Evolutionary conservation across 73 alveolate species (phyloP), one percentile per base, ranked within the genome.

Genomic region (Paramecium sonneborni): DNA sequence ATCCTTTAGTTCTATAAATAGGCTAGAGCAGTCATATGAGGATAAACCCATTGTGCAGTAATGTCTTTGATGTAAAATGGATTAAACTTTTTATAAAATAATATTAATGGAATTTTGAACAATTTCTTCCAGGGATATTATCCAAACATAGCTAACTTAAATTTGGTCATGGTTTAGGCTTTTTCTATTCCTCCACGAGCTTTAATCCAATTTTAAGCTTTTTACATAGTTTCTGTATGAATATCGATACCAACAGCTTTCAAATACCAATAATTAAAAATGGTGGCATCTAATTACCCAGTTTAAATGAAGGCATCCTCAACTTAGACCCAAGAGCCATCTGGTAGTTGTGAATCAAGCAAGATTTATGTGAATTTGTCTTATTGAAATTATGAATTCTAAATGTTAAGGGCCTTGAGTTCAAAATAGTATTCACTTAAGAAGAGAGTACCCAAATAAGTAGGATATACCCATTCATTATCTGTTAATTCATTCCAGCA

Each of bases 321-420:
- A 23, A 86, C 93, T 57, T 86, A 32, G 1, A 58, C 93, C 93
- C 93, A 86, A 18, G 93, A 86, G 14, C 93, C 93, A 86, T 86
- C 93, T 6, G 58, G 12, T 26, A 86, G 67, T 86, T 86, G 30
- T 6, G 93, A 55, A 10, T 26, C 35, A 35, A 86, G 86, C 34
- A 86, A 62, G 15, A 70, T 70, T 28, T 86, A 46, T 6, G 93
- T 86, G 39, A 86, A 86, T 39, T 86, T 35, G 12, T 58, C 28
- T 26, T 70, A 26, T 20, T 56, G 12, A 55, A 86, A 86, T 58
- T 70, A 39, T 32, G 93, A 57, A 55, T 85, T 85, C 14, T 30
- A 39, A 32, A 46, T 32, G 18, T 62, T 62, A 26, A 86, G 67
- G 32, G 84, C 93, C 48, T 58, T 58, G 32, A 86, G 55, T 58